Base-by-base conservation (phyloP, 148 eudicot genomes). In the Bassia scoparia region DNA sequence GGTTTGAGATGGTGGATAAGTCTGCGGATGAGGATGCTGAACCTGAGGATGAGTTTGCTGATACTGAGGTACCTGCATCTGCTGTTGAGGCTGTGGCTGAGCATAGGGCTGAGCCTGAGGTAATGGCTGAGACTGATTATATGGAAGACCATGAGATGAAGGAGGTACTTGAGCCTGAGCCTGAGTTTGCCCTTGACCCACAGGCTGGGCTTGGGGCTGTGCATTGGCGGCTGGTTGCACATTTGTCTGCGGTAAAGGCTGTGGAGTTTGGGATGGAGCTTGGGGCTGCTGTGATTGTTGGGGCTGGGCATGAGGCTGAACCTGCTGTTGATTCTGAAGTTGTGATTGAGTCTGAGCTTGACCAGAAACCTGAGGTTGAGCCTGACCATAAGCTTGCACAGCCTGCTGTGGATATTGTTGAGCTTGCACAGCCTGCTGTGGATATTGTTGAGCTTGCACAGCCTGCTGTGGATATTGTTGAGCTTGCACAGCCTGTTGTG, bases 381-480 rank as follows among this genome's bases (percentile, higher is more conserved):
- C 54, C 30, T 76, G 93, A 38, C 67, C 77, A 69, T 84, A 81
- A 17, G 74, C 78, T 24, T 70, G 84, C 44, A 63, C 49, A 62
- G 77, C n/a, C n/a, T n/a, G n/a, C n/a, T n/a, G n/a, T n/a, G n/a
- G n/a, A n/a, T n/a, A n/a, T n/a, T n/a, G n/a, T n/a, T n/a, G n/a
- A n/a, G n/a, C 86, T 73, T 83, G 91, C 72, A 81, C 14, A 43
- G 81, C 86, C 65, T 52, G 77, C 71, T 82, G 89, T 26, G 80
- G 84, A 38, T 83, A 76, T 61, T 48, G 79, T 31, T 77, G 87
- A 41, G 54, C 72, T n/a, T n/a, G n/a, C n/a, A n/a, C n/a, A n/a
- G n/a, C 81, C 84, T 44, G n/a, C n/a, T 89, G 92, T 73, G 80
- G 89, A 68, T 81, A 82, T 52, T 80, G 89, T n/a, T n/a, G n/a